Percentiles rank a stretch among this genome's conserved stretches.
These are phyloP conservation scores for Cordyceps cateniannulata DNA, from an alignment of 2,329 filamentous ascomycete genomes.

Conservation along the genomic window DNA sequence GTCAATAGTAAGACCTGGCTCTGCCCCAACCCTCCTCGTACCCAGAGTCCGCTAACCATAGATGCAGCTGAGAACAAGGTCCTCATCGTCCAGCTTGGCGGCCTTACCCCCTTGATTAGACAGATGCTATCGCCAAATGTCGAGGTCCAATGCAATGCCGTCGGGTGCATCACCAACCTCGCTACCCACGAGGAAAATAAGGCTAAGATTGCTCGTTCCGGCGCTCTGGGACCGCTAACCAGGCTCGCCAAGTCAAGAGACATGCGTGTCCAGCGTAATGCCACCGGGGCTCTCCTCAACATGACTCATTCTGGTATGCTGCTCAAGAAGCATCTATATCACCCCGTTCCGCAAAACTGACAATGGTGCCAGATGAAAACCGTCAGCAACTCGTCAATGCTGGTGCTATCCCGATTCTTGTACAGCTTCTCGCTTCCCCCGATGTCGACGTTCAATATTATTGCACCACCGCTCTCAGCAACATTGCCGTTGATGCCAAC, in stretches of 20 bases:
- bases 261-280: slow-evolving; percentile 97
- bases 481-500: slow-evolving; percentile 89
- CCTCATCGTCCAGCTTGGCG: slow-evolving; percentile 85
- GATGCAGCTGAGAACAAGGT: slow-evolving; percentile 92
- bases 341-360: slow-evolving; percentile 16
- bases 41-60: slow-evolving; percentile 33
- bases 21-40: background rate
- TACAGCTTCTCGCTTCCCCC: slow-evolving; percentile 84
- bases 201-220: slow-evolving; percentile 93
- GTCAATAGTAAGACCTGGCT: slow-evolving; percentile 74
- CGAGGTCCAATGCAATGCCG: slow-evolving; percentile 97
- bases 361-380: slow-evolving; percentile 69
- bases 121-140: slow-evolving; percentile 99
- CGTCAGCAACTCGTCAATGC: slow-evolving; percentile 95
- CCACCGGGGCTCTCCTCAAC: slow-evolving; percentile 90
- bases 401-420: slow-evolving; percentile 94
- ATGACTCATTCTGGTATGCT: slow-evolving; percentile 94
- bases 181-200: slow-evolving; percentile 99
- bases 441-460: slow-evolving; percentile 99
- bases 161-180: slow-evolving; percentile 96
- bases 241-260: slow-evolving; percentile 93
- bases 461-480: slow-evolving; percentile 96
- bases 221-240: slow-evolving; percentile 84
- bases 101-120: slow-evolving; percentile 83
- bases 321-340: slow-evolving; percentile 5